Base-by-base conservation (phyloP, 305 asterid genomes). In the Fraxinus latifolia region DNA sequence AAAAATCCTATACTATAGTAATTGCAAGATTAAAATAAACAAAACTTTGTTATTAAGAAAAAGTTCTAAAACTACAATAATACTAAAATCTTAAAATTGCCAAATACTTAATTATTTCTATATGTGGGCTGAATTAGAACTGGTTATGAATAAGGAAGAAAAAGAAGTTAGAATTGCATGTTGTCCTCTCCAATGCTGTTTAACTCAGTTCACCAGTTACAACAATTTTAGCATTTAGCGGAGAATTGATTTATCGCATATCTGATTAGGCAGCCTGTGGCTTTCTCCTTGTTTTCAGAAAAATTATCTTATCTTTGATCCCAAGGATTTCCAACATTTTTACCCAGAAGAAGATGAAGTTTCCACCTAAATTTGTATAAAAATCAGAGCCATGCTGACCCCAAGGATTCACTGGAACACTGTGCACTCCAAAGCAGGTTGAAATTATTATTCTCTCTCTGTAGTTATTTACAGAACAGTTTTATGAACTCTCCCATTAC, bases 341-440 rank as follows among this genome's bases (percentile, higher is more conserved):
- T 53, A 53, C 23, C 62, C 19, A 53, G 19, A 58, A 81, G 55
- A 81, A 74, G 76, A 83, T 81, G 83, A 53, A 77, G 39, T 60
- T 14, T 53, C 23, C 62, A 14, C 7, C 19, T 15, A 15, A 53
- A 53, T 14, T 53, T 14, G 62, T 53, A 53, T 1, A 32, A 32
- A 32, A 32, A 55, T 79, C 77, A 67, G 83, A 74, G 82, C 85
- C 81, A 82, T 7, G 79, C 79, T 21, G 82, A 60, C 37, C 78
- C 85, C 44, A 65, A 79, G 7, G 44, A 27, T 33, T 76, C 77
- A 27, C 80, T 73, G 23, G 60, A 82, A 76, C 33, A 78, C 80
- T 82, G 82, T 19, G 1, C 70, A 27, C 65, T 15, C 81, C 39
- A 78, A 62, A 71, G 23, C 15, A 62, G 34, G 67, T 34, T 27